These are phyloP conservation scores for Arthonia radiata DNA, from an alignment of 495 filamentous ascomycete genomes.

Conservation along the genomic window DNA sequence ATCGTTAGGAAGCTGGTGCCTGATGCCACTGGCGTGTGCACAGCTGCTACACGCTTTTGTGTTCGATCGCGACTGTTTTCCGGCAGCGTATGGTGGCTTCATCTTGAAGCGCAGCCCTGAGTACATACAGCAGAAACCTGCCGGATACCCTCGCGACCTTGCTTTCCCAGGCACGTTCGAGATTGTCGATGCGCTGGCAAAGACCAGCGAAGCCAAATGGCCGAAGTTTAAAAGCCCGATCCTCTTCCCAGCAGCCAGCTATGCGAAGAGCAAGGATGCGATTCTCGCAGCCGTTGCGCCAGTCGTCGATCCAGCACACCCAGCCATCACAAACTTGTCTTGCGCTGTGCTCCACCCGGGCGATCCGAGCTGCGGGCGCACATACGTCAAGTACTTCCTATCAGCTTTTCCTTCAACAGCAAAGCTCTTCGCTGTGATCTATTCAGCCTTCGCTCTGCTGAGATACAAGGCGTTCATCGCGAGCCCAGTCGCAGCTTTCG, in stretches of 20 bases:
- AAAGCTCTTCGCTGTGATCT: constrained; percentile 47
- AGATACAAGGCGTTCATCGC: constrained; percentile 37
- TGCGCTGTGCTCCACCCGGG: constrained; percentile 82
- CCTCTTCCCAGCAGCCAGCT: constrained; percentile 44
- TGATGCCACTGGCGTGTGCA: constrained; percentile 77
- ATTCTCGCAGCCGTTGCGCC: constrained; percentile 44
- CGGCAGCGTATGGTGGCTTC: constrained; percentile 43
- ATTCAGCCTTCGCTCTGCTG: constrained; percentile 41
- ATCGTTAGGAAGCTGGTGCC: constrained; percentile 94
- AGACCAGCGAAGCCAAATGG: constrained; percentile 62
- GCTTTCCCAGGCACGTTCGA: constrained; percentile 53
- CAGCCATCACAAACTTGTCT: constrained; percentile 53
- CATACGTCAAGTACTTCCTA: constrained; percentile 62
- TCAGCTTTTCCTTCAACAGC: constrained; percentile 54
- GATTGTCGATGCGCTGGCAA: constrained; percentile 56
- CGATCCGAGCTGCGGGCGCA: constrained; percentile 64
- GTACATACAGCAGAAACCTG: constrained; percentile 55
- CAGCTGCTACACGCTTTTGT: constrained; percentile 80
- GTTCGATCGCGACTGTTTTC: constrained; percentile 79
- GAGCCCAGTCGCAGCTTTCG: constrained; percentile 38
- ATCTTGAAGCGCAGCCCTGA: constrained; percentile 47
- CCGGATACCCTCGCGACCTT: constrained; percentile 34
- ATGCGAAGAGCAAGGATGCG: constrained; percentile 30
- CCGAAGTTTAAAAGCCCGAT: constrained; percentile 80
- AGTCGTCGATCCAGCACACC: constrained; percentile 62